Evolutionary conservation across 495 filamentous ascomycete species (phyloP).

Genomic region (Trichoderma reesei): DNA sequence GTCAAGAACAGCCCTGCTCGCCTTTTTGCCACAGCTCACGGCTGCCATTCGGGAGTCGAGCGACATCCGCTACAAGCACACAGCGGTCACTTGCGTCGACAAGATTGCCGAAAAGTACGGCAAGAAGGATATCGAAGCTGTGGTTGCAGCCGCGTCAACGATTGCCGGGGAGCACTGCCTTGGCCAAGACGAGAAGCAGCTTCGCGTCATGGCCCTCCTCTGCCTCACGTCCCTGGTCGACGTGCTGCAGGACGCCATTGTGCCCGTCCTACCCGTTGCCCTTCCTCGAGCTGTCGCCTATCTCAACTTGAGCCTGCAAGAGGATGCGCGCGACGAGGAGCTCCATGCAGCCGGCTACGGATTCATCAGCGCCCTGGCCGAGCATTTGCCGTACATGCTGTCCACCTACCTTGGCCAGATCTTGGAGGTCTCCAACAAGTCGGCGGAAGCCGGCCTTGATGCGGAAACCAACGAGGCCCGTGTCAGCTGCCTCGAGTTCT

Average conservation of each 20-base stretch:
- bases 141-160: slow-evolving; percentile 56
- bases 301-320: slow-evolving; percentile 50
- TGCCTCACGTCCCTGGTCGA: slow-evolving; percentile 82
- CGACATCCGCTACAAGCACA: slow-evolving; percentile 64
- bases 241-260: slow-evolving; percentile 72
- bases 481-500: slow-evolving; percentile 53
- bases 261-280: slow-evolving; percentile 68
- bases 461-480: slow-evolving; percentile 53
- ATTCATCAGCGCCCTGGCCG: slow-evolving; percentile 65
- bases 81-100: slow-evolving; percentile 78
- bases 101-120: slow-evolving; percentile 86
- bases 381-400: slow-evolving; percentile 79
- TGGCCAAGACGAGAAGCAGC: slow-evolving; percentile 56
- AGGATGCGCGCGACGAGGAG: slow-evolving; percentile 41
- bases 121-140: slow-evolving; percentile 63
- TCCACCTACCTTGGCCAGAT: slow-evolving; percentile 61
- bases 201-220: slow-evolving; percentile 73
- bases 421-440: slow-evolving; percentile 57
- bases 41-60: slow-evolving; percentile 60
- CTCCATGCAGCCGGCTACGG: slow-evolving; percentile 76
- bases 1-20: slow-evolving; percentile 59
- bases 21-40: slow-evolving; percentile 68
- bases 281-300: slow-evolving; percentile 60
- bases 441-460: slow-evolving; percentile 47
- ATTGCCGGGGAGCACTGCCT: slow-evolving; percentile 71